These are phyloP conservation scores for Daldinia grandis DNA, from an alignment of 495 filamentous ascomycete genomes.

Conservation along the genomic window DNA sequence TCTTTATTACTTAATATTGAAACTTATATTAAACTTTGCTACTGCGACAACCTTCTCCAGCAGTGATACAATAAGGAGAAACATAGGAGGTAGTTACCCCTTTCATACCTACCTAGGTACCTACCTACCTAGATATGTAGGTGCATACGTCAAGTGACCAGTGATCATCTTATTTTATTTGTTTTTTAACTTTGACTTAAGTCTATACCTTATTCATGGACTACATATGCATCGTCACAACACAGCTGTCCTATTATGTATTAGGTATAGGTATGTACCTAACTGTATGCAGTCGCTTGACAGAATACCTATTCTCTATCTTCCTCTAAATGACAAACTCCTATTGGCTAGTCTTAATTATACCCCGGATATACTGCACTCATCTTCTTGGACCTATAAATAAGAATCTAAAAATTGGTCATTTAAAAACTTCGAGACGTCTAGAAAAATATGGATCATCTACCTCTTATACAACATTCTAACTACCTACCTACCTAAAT, in stretches of 20 bases:
- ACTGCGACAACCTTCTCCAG: background rate
- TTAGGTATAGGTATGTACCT: background rate
- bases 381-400: too few species aligned
- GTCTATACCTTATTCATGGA: background rate
- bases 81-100: background rate
- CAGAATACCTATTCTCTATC: background rate
- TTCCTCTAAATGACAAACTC: background rate
- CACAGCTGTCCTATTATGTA: too few species aligned
- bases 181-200: background rate
- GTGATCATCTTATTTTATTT: background rate
- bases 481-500: background rate
- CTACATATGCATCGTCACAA: too few species aligned
- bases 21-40: background rate
- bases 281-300: background rate
- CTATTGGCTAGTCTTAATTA: background rate
- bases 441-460: background rate
- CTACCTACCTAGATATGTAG: background rate
- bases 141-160: background rate
- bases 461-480: background rate
- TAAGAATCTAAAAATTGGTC: too few species aligned
- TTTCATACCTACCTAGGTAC: too few species aligned
- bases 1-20: slow-evolving; percentile 2
- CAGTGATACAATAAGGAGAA: background rate
- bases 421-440: background rate
- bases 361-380: background rate